Base-by-base conservation (phyloP, 371 early-diverging fungal species). In the Haplosporangium sp. region DNA sequence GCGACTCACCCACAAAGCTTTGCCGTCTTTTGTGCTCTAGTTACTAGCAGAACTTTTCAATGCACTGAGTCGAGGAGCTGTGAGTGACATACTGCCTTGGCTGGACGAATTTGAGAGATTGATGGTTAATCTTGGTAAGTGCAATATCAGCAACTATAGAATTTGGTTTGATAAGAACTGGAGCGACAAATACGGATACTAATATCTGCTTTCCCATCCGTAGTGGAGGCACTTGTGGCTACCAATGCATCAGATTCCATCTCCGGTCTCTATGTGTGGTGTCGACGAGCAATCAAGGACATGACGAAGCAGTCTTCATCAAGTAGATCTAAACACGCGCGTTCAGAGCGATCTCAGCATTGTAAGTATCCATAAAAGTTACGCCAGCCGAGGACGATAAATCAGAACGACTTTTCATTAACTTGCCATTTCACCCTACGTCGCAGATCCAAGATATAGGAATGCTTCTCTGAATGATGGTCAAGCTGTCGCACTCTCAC, bases 221-320 rank as follows among this genome's bases (percentile, higher is more conserved):
- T 68, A 77, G 79, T 72, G 20, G 80, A 68, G 7, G 68, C 73
- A 5, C 59, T 79, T 5, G 37, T 73, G 37, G 80, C 59, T 0
- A 60, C 62, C 1, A 62, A 58, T 16, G 57, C 41, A 8, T 67
- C 80, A 6, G 80, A 79, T 55, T 64, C 73, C 14, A 72, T 79
- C 20, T 46, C 73, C 10, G 80, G 80, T 5, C 59, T 79, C 5
- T 60, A 79, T 20, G 53, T 58, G 3, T 79, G 80, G 80, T 79
- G 80, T 38, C 69, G 73, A 18, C 52, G 80, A 40, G 73, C 73
- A 5, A 79, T 79, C 56, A 79, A 79, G 52, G 80, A 79, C 42
- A 62, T 79, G 73, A 68, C 68, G 2, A 72, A 59, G 18, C 65
- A 67, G 5, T 62, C 73, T 1, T 56, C 41, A n/a, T 69, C 75